Evolutionary conservation across 768 basidiomycete species (phyloP), one percentile per base, ranked within the genome.

Genomic region (Russula foetens): DNA sequence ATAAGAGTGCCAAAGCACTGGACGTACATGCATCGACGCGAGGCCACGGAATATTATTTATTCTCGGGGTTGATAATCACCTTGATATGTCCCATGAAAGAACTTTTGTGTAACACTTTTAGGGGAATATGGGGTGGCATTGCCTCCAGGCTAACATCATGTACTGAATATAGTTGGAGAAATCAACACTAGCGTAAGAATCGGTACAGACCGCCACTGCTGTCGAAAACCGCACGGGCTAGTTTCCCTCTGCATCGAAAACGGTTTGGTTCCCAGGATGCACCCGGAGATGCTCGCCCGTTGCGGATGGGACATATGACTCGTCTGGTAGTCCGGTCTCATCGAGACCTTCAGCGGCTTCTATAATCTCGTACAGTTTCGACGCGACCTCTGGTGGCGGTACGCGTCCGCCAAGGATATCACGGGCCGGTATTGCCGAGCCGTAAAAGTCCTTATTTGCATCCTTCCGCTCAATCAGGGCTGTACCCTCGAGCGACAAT

Each of bases 361-460:
- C 96, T 66, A 99, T 96, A 69, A 98, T 87, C 71, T 98, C 96
- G 73, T 98, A 98, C 65, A 98, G 71, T 64, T 81, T 80, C 33
- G 89, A 90, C 1, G 94, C 94, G 58, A 96, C 92, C 75, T 98
- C 96, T 0, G 97, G 96, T n/a, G 96, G 91, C 5, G 96, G 97
- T 1, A 98, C 95, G 21, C 87, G 86, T 39, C 96, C 96, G 53
- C 89, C 84, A 28, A 99, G 83, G 67, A 99, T 95, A 69, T 96
- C 94, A 60, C 81, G 79, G 0, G 93, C 92, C 7, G 94, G 89
- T 5, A 98, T 84, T 2, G 85, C 78, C 3, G 92, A 93, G 3
- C 96, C 96, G 67, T 98, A 98, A 75, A 98, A 99, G 26, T 94
- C 93, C 52, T 88, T 84, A 71, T 98, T 98, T 53, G 96, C 89